Percentiles rank a stretch among this genome's conserved stretches.
Conservation (phyloP, 2,329 filamentous ascomycete genomes). For the Huntiella moniliformis region DNA sequence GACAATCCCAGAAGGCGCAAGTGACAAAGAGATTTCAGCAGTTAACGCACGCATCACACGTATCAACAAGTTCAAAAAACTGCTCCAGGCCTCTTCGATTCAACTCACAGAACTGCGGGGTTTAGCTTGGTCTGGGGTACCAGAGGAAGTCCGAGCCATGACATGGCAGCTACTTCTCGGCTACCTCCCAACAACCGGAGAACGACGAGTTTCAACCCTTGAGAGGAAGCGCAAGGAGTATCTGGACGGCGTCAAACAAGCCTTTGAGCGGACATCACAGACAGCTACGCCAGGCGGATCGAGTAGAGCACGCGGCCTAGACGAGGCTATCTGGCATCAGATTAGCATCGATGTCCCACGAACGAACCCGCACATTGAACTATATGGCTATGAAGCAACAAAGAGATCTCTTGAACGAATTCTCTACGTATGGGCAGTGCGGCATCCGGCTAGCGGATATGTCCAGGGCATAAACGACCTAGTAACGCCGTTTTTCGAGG, state of each 20-base stretch:
- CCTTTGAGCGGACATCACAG: constrained; percentile 41
- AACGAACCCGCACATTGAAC: constrained; percentile 85
- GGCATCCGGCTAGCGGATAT: constrained; percentile 92
- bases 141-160: constrained; percentile 90
- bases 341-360: constrained; percentile 96
- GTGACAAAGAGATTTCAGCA: constrained; percentile 66
- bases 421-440: constrained; percentile 91
- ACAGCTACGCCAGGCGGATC: constrained; percentile 11
- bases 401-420: constrained; percentile 88
- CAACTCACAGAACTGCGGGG: constrained; percentile 66
- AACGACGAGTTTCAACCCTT: constrained; percentile 71
- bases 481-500: constrained; percentile 94
- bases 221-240: constrained; percentile 96
- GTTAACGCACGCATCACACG: constrained; percentile 75
- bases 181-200: constrained; percentile 91
- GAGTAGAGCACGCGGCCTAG: constrained; percentile 45
- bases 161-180: constrained; percentile 95
- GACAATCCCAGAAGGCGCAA: constrained; percentile 50
- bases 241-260: constrained; percentile 68
- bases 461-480: constrained; percentile 98
- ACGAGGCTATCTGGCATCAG: constrained; percentile 98
- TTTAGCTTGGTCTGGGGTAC: constrained; percentile 84
- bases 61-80: constrained; percentile 97
- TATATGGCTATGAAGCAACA: constrained; percentile 92
- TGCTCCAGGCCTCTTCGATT: constrained; percentile 82